Evolutionary conservation across 805 yeast genomes (phyloP).

Genomic region (Wickerhamomyces hampshirensis): DNA sequence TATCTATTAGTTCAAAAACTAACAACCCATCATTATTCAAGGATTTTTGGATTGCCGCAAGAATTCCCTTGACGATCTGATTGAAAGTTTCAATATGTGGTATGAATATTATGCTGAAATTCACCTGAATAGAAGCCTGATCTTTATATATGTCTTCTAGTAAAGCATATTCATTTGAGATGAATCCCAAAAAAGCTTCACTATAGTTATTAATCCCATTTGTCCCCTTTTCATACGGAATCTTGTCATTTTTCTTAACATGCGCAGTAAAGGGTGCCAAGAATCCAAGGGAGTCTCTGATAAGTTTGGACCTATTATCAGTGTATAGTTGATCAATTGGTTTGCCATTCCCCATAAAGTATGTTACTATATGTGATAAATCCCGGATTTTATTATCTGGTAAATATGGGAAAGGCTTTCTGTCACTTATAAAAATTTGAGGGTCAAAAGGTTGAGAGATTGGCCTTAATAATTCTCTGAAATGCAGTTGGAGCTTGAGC

Average conservation of each 20-base stretch:
- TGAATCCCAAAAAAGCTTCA: constrained; percentile 43
- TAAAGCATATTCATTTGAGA: constrained; percentile 47
- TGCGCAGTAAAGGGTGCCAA: constrained; percentile 43
- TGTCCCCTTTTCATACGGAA: constrained; percentile 56
- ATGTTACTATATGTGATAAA: constrained; percentile 38
- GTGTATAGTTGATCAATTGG: constrained; percentile 31
- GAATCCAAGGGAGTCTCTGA: constrained; percentile 40
- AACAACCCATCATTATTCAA: constrained; percentile 45
- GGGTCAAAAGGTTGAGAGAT: constrained; percentile 41
- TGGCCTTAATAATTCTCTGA: constrained; percentile 39
- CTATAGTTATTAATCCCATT: constrained; percentile 54
- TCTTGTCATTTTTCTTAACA: constrained; percentile 31
- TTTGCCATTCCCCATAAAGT: constrained; percentile 35
- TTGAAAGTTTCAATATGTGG: constrained; percentile 35
- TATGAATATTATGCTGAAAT: constrained; percentile 30
- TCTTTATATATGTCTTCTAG: constrained; percentile 38
- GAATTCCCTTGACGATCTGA: constrained; percentile 33
- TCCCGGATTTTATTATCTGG: constrained; percentile 33
- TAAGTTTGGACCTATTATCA: constrained; percentile 37
- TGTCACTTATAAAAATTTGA: constrained; percentile 33
- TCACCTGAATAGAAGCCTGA: constrained; percentile 23
- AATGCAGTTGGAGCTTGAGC: constrained; percentile 43
- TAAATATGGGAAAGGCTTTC: constrained; percentile 37
- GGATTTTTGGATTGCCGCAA: constrained; percentile 36
- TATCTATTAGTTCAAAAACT: constrained; percentile 56